phyloP scores from a whole-genome alignment of 192 early-diverging fungal genomes.

The Phlyctochytrium planicorne region DNA sequence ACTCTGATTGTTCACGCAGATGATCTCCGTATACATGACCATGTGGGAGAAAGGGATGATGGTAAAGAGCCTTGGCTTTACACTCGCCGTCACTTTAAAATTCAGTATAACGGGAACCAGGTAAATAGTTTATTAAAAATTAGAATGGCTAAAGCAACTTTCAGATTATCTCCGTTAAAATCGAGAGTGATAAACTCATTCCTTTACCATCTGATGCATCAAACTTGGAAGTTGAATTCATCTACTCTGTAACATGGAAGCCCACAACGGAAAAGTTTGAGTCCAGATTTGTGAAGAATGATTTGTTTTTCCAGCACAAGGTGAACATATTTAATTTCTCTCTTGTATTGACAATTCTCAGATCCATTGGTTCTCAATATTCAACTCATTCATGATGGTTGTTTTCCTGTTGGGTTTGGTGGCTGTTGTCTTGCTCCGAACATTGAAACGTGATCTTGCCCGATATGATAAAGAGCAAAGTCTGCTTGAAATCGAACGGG shows the following conservation, averaged over 20 bases:
- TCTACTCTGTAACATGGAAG: conserved; percentile 70
- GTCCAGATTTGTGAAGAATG: conserved; percentile 82
- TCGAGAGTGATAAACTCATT: conserved; percentile 38
- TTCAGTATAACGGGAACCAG: conserved; percentile 63
- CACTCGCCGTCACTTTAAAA: conserved; percentile 59
- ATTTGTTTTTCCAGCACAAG: conserved; percentile 82
- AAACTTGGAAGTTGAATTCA: conserved; percentile 52
- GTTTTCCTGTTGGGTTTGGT: conserved; percentile 91
- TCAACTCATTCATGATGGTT: conserved; percentile 93
- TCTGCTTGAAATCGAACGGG: conserved; percentile 51
- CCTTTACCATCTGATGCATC: conserved; percentile 9
- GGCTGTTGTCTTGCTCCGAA: conserved; percentile 82
- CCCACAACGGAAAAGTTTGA: conserved; percentile 54
- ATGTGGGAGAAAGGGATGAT: conserved; percentile 43
- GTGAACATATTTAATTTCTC: conserved; percentile 40
- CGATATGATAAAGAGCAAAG: conserved; percentile 68
- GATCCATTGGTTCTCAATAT: conserved; percentile 93
- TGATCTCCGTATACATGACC: conserved; percentile 56
- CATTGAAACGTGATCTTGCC: conserved; percentile 88
- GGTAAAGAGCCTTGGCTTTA: conserved; percentile 42
- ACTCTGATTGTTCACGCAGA: conserved; percentile 37
- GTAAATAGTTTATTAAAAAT: conserved; percentile 41
- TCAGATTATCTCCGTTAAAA: conserved; percentile 56
- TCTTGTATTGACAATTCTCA: conserved; percentile 17
- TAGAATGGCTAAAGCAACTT: not conserved